A percentile compares a stretch with the other conserved stretches of the same genome.
Evolutionary conservation across 176 grass and related monocot genomes (phyloP).

Genomic region (Aegilops tauschii): DNA sequence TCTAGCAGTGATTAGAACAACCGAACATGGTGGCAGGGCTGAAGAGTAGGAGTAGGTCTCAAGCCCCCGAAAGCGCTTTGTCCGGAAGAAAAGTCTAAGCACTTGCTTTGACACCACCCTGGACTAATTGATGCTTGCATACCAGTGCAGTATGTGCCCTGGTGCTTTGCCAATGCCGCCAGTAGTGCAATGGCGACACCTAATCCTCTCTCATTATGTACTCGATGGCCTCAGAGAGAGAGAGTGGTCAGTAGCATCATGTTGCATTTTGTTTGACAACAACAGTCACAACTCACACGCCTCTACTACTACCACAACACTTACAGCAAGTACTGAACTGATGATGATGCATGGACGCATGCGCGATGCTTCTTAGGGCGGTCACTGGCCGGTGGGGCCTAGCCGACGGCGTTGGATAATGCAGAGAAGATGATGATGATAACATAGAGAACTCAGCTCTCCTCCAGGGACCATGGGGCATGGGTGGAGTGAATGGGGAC

Average conservation of each 20-base stretch:
- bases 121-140: conserved; percentile 23
- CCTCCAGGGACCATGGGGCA: conserved; percentile 6
- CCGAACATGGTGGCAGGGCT: neutral
- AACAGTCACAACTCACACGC: neutral
- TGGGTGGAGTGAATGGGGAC: neutral
- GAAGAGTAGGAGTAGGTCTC: conserved; percentile 25
- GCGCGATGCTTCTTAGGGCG: neutral
- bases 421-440: neutral
- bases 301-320: neutral
- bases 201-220: conserved; percentile 15
- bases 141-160: neutral
- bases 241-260: neutral
- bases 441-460: neutral
- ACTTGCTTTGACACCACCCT: conserved; percentile 3
- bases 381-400: neutral
- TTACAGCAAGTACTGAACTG: neutral
- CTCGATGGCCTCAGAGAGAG: too few relatives aligned
- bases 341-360: neutral
- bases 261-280: conserved; percentile 4
- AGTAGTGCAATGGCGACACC: conserved; percentile 20
- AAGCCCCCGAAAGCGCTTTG: conserved; percentile 26
- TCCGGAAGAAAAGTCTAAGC: conserved; percentile 5
- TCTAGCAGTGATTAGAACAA: neutral
- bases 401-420: neutral
- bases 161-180: conserved; percentile 26